Base-by-base conservation (phyloP, 2,329 filamentous ascomycete genomes). In the Seiridium cupressi region DNA sequence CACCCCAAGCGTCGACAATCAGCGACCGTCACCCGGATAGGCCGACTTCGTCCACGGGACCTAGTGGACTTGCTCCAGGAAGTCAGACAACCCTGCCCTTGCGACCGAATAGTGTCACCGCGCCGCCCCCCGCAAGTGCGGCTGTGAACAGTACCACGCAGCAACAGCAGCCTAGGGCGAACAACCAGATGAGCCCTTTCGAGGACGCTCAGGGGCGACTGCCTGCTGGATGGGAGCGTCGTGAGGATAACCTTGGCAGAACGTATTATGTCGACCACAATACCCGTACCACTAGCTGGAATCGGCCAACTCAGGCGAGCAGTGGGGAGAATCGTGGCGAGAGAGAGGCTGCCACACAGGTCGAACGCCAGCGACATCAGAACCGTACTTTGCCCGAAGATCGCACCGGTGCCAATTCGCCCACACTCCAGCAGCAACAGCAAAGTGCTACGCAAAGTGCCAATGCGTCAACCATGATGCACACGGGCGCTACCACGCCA, bases 211-310 rank as follows among this genome's bases (percentile, higher is more conserved):
- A 97, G 72, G 95, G 95, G 60, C 89, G 94, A 67, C 78, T 99
- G 58, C 95, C 95, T 40, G 88, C 91, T 55, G 95, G 95, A 40
- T 99, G 95, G 94, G 95, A 99, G 78, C 88, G 95, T 59, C 87
- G 95, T 60, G 94, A 98, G 75, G 95, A 99, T 73, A 95, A 97
- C 68, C 77, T 98, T 48, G 94, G 95, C 57, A 86, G 95, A 69
- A 98, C 94, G 31, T 99, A 99, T 73, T 99, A 98, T 73, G 95
- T 99, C 57, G 95, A 99, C 71, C 95, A 98, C 74, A 98, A 98
- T 74, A 97, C 93, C 5, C 85, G 95, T 69, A 94, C 95, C 59
- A 99, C 95, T 1, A 98, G 94, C 68, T 99, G 95, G 95, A 94
- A 91, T 68, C 84, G 95, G 61, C 95, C 95, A 6, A 90, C 92